Evolutionary conservation across 2,329 filamentous ascomycete species (phyloP), one percentile per base, ranked within the genome.

Genomic region (Fusarium odoratissimum): DNA sequence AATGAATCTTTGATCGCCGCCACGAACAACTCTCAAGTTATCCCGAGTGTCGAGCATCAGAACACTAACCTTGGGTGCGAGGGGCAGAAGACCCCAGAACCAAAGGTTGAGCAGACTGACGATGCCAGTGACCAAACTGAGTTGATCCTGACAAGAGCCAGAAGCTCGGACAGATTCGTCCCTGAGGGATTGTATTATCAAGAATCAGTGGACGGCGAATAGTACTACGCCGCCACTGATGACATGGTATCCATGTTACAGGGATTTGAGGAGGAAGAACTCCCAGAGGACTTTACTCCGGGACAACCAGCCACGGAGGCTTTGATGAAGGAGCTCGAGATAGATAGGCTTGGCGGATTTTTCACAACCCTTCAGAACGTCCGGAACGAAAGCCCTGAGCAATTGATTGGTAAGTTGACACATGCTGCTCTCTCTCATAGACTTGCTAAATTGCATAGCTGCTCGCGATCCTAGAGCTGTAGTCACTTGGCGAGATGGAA

Each of bases 401-500:
- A 35, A 19, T 55, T 63, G 19, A 62, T 40, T 7, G 25, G 66
- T 69, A 59, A 58, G 65, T 19, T 16, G 9, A 21, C 10, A 40
- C 3, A 9, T 9, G 11, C 42, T 11, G n/a, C 11, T 10, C 8
- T 25, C n/a, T 28, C 30, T 25, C 6, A n/a, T 35, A 19, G 12
- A 16, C 41, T 48, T 38, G 8, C 64, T 64, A n/a, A 69, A 40
- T 19, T 12, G 21, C 8, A 44, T 33, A 69, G 66, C 25, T 9
- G 37, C 35, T n/a, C 46, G 25, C 16, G 48, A 21, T 38, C 35
- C 37, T 11, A n/a, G 14, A 42, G 40, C 40, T 19, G 51, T 69
- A 21, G 10, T 31, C 9, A 23, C 28, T 8, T 69, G 66, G 66
- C 37, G 41, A 10, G 19, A 33, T 8, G n/a, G 16, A 10, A 21